Evolutionary conservation across 140 eudicot genomes (phyloP).

Genomic region (Cichorium intybus): DNA sequence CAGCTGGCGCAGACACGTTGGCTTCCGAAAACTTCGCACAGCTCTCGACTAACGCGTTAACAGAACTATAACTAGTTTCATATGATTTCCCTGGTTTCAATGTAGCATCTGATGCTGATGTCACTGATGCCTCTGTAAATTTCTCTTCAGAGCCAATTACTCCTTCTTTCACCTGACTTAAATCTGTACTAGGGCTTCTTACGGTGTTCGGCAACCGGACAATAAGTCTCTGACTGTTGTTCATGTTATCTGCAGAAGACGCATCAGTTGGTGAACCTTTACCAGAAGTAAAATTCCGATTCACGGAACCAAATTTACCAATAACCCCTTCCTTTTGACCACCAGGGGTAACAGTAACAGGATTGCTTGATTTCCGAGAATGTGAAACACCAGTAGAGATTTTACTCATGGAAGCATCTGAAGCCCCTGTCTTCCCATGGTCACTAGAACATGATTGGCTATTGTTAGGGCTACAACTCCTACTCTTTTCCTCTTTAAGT

Average conservation of each 20-base stretch:
- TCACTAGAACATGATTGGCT: too few relatives aligned
- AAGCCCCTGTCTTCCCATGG: too few relatives aligned
- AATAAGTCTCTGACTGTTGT: conserved; percentile 53
- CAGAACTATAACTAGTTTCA: conserved; percentile 62
- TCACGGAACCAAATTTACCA: too few relatives aligned
- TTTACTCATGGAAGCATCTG: too few relatives aligned
- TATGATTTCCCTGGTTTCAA: conserved; percentile 29
- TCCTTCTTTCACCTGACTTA: conserved; percentile 40
- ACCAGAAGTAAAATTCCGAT: too few relatives aligned
- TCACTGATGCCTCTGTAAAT: conserved; percentile 18
- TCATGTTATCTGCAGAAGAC: conserved; percentile 44
- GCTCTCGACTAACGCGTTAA: conserved; percentile 79
- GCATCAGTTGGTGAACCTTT: conserved; percentile 32
- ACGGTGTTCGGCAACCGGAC: conserved; percentile 59
- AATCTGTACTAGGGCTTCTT: conserved; percentile 47
- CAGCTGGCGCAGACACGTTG: conserved; percentile 37
- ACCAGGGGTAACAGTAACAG: too few relatives aligned
- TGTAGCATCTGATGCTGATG: conserved; percentile 28
- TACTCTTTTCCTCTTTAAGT: conserved; percentile 59
- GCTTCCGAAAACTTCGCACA: conserved; percentile 80
- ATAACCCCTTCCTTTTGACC: too few relatives aligned
- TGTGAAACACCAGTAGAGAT: too few relatives aligned
- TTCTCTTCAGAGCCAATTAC: conserved; percentile 40
- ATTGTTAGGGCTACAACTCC: conserved; percentile 60
- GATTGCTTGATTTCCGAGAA: too few relatives aligned